Base-by-base conservation (phyloP, 768 basidiomycete genomes). In the Phallus indusiatus region DNA sequence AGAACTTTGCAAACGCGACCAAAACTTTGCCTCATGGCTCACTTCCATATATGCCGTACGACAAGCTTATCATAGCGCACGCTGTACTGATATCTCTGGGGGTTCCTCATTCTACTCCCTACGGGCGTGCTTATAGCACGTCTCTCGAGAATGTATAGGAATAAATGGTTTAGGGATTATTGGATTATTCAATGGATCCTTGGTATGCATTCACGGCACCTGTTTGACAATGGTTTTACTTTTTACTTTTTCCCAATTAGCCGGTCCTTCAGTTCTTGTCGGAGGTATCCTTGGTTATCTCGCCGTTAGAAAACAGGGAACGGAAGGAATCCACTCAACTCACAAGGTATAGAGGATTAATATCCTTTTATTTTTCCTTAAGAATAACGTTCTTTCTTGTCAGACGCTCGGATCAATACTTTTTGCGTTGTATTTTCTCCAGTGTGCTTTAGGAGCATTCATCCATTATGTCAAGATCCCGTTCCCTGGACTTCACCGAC, bases 41-140 rank as follows among this genome's bases (percentile, higher is more conserved):
- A 34, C n/a, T 61, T 8, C 78, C 80, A 17, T 68, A 81, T 8
- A 67, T 71, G n/a, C 74, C 73, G n/a, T 78, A 74, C 63, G 74
- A 83, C 64, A 78, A 76, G 60, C 65, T 78, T 56, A 74, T 83
- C 24, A 66, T 85, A 51, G 79, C 79, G 4, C 82, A 85, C 67
- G 82, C 76, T 1, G 71, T 82, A 36, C 70, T 81, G 56, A 78
- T 75, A 37, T 70, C 70, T 10, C 57, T 81, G 47, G 81, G n/a
- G 78, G 8, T 82, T 83, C 61, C 67, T 83, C 47, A 48, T 83
- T 11, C 66, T 84, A 54, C 69, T 84, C 9, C 83, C 83, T 5
- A 63, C 70, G 22, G 83, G 82, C 14, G 78, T 74, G 0, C 69
- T 85, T 12, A 56, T 82, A 33, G 80, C 81, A 17, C 74, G 83